Percentiles rank a stretch among this genome's conserved stretches.
These are phyloP conservation scores for Cladosporium sphaerospermum DNA, from an alignment of 2,329 filamentous ascomycete species.

Conservation along the genomic window DNA sequence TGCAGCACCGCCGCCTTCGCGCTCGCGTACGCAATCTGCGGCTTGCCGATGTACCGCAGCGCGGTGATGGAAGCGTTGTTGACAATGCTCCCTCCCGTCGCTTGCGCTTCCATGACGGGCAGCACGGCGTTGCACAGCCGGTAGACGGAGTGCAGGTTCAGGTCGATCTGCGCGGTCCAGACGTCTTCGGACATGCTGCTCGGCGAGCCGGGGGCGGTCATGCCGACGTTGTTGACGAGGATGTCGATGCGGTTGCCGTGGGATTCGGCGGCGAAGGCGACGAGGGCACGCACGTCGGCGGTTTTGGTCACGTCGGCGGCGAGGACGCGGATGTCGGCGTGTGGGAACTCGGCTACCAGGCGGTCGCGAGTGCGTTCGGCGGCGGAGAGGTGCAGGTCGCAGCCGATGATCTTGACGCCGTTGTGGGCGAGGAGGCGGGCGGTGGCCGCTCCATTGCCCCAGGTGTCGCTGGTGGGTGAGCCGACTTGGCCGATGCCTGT, in stretches of 20 bases:
- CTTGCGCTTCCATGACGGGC: conserved; percentile 48
- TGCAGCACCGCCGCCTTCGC: conserved; percentile 25
- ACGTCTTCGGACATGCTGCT: conserved; percentile 42
- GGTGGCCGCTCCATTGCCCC: conserved; percentile 48
- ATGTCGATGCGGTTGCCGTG: conserved; percentile 43
- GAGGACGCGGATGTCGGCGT: conserved; percentile 33
- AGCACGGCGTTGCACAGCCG: conserved; percentile 46
- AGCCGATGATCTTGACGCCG: conserved; percentile 44
- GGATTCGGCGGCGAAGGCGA: conserved; percentile 33
- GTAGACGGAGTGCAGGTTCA: conserved; percentile 53
- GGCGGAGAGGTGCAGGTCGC: conserved; percentile 21
- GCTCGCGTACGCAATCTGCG: conserved; percentile 47
- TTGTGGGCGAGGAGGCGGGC: conserved; percentile 43
- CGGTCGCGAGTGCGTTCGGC: conserved; percentile 29
- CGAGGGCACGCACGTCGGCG: conserved; percentile 42
- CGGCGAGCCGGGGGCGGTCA: conserved; percentile 39
- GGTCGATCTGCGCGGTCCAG: conserved; percentile 49
- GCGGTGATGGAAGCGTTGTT: conserved; percentile 48
- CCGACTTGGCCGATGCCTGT: conserved; percentile 41
- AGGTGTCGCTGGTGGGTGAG: conserved; percentile 32
- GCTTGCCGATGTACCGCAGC: conserved; percentile 45
- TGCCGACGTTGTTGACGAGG: conserved; percentile 47
- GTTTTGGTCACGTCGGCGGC: conserved; percentile 42
- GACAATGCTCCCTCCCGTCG: conserved; percentile 33
- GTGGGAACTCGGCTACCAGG: conserved; percentile 30